Conservation (phyloP, 2,329 filamentous ascomycete species). For the Monilinia fructigena region DNA sequence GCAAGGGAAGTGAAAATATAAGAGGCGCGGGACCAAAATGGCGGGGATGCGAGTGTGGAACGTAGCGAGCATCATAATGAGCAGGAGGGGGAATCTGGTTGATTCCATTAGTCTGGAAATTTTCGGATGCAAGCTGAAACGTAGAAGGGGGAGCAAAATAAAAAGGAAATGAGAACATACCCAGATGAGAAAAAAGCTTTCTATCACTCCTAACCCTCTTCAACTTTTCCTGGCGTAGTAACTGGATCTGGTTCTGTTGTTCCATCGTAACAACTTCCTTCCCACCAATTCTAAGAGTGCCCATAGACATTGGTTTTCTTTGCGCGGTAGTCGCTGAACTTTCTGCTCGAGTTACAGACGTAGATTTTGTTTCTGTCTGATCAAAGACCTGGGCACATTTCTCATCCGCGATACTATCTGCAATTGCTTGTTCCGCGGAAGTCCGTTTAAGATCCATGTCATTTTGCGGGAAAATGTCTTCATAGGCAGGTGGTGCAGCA, state of each 20-base stretch:
- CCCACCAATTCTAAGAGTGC: slow-evolving; percentile 57
- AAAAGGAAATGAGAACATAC: slow-evolving; percentile 44
- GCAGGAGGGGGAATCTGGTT: slow-evolving; percentile 50
- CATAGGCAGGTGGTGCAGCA: slow-evolving; percentile 69
- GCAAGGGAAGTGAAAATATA: slow-evolving; percentile 30
- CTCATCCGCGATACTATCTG: slow-evolving; percentile 57
- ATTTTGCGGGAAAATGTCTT: slow-evolving; percentile 68
- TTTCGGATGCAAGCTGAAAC: background rate
- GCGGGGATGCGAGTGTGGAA: slow-evolving; percentile 53
- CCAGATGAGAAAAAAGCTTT: slow-evolving; percentile 69
- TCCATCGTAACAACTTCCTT: slow-evolving; percentile 64
- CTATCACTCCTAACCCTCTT: slow-evolving; percentile 63
- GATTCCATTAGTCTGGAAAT: slow-evolving; percentile 8
- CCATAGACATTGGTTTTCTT: slow-evolving; percentile 37
- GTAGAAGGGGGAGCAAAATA: background rate
- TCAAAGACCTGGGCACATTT: slow-evolving; percentile 58
- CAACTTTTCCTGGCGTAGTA: slow-evolving; percentile 60
- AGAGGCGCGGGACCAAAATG: slow-evolving; percentile 39
- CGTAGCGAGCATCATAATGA: slow-evolving; percentile 51
- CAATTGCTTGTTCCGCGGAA: slow-evolving; percentile 57
- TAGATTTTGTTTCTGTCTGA: slow-evolving; percentile 33
- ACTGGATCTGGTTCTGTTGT: slow-evolving; percentile 62
- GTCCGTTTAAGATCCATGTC: slow-evolving; percentile 56
- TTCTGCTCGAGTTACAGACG: slow-evolving; percentile 30
- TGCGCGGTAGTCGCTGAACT: slow-evolving; percentile 44